Conservation (phyloP, 345 rosid genomes). For the Mercurialis annua region DNA sequence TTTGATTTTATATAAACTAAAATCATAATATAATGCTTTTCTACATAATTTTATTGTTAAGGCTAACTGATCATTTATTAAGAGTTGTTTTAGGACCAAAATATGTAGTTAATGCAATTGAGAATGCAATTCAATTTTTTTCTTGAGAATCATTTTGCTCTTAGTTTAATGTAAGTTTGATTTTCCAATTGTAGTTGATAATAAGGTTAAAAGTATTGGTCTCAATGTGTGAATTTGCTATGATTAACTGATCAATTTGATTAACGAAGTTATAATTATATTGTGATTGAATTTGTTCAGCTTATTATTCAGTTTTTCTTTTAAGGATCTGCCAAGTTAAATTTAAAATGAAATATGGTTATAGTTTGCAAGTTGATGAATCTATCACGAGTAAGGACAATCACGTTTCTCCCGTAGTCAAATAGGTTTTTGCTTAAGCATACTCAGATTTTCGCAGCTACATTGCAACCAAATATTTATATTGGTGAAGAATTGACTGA, state of each 20-base stretch:
- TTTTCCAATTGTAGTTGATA: too few species aligned
- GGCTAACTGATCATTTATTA: too few species aligned
- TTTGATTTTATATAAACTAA: too few species aligned
- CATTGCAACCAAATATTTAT: too few species aligned
- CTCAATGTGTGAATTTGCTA: neutral
- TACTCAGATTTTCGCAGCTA: too few species aligned
- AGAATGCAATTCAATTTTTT: too few species aligned
- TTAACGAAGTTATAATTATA: neutral
- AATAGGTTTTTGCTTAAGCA: slow-evolving; percentile 73
- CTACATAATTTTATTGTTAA: too few species aligned
- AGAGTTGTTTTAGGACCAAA: too few species aligned
- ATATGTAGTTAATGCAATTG: too few species aligned
- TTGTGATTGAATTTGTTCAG: neutral
- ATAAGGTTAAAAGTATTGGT: neutral
- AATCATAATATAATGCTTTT: neutral
- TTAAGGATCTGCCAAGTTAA: neutral
- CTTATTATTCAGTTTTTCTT: neutral
- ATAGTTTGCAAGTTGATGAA: slow-evolving; percentile 58
- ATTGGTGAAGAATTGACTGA: too few species aligned
- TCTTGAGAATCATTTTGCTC: too few species aligned
- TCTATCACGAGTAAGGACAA: slow-evolving; percentile 57
- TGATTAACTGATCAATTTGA: neutral
- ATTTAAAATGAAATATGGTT: neutral
- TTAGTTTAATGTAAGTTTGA: neutral
- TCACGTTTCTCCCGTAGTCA: slow-evolving; percentile 63